Percentiles rank a stretch among this genome's conserved stretches.
Evolutionary conservation across 2,329 filamentous ascomycete species (phyloP).

Genomic region (Berkeleyomyces rouxiae): DNA sequence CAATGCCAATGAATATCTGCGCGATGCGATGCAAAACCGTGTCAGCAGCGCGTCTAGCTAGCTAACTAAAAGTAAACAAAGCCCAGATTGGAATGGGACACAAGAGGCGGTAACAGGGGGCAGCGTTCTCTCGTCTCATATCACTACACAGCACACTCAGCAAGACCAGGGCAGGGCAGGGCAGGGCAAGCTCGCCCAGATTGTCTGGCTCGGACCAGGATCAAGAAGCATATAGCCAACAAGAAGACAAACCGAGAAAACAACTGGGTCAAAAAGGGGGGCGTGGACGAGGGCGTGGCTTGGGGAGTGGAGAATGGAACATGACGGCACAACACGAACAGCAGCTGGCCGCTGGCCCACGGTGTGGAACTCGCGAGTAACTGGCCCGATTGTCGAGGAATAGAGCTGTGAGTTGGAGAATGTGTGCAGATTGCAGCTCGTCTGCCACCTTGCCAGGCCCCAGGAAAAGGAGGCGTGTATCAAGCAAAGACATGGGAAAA

Average conservation of each 20-base stretch:
- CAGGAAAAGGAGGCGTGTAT: neutral
- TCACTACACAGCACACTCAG: neutral
- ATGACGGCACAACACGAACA: neutral
- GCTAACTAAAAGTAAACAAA: neutral
- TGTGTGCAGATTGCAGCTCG: neutral
- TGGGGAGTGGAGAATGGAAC: neutral
- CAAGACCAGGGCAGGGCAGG: neutral
- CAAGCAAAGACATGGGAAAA: conserved; percentile 1
- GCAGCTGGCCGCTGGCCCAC: neutral
- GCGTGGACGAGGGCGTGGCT: neutral
- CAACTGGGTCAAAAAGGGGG: neutral
- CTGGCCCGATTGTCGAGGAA: neutral
- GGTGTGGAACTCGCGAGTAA: no score
- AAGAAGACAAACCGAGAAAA: neutral
- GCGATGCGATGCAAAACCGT: neutral
- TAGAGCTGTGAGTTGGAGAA: neutral
- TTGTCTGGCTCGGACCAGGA: neutral
- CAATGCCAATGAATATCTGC: neutral
- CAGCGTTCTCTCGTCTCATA: neutral
- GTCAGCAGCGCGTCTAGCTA: neutral
- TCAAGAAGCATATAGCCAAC: neutral
- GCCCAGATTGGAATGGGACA: neutral
- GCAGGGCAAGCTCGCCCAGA: neutral
- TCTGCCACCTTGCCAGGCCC: neutral
- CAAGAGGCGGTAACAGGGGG: neutral